Evolutionary conservation across 192 early-diverging fungal genomes (phyloP), one percentile per base, ranked within the genome.

Genomic region (Podochytrium sp.): DNA sequence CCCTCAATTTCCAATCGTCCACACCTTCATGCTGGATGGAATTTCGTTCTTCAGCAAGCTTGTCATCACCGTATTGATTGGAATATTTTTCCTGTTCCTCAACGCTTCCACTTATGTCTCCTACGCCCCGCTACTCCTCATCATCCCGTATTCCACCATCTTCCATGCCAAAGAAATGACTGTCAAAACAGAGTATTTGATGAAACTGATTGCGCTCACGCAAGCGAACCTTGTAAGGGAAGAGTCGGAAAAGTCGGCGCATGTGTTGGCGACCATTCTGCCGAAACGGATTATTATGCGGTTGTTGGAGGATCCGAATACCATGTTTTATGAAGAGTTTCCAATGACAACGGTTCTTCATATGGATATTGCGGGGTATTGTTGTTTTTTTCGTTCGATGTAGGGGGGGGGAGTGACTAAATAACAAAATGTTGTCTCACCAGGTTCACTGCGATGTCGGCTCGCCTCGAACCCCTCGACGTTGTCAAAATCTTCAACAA

Each of bases 341-440:
- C 27, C 71, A 12, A 71, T 76, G 47, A 62, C 77, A 14, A 80
- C 80, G 0, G 78, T 85, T 42, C 73, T 85, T 23, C 81, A 82
- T 71, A 85, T 85, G 84, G 84, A 85, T 71, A 80, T 85, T 64
- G 84, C 79, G 1, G 81, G 84, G 80, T 85, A 73, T 18, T 43
- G 39, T 6, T 40, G 74, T 50, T 14, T 68, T 73, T 65, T 65
- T 20, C 23, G 27, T 32, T 58, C 16, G 37, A 64, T 14, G 32
- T 37, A 47, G 60, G 12, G 39, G 14, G 64, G n/a, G 14, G n/a
- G 18, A 65, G 67, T 16, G 32, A 18, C 57, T 69, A 12, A 72
- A 18, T 69, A 23, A 23, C 39, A 18, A 42, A 41, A 30, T 33
- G 39, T 20, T 33, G 20, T 12, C 59, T 30, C 50, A 32, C 14